A percentile compares a stretch with the other conserved stretches of the same genome.
Evolutionary conservation across 805 yeast genomes (phyloP).

Genomic region (Kockiozyma suomiensis): DNA sequence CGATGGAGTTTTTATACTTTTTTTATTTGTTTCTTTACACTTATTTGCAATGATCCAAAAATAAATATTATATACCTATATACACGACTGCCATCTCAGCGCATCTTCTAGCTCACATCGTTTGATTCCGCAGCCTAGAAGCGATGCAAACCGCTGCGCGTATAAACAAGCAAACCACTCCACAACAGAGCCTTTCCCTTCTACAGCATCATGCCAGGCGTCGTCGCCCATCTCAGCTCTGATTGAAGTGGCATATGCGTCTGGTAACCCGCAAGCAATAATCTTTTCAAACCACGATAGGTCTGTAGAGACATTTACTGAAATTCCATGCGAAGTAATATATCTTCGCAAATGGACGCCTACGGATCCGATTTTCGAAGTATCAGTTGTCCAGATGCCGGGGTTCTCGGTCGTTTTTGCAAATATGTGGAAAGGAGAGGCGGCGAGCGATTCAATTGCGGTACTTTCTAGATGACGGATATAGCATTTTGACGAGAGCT

Average conservation of each 20-base stretch:
- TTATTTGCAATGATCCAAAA: neutral
- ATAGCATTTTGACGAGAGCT: constrained; percentile 63
- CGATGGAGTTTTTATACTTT: constrained; percentile 1
- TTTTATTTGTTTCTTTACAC: neutral
- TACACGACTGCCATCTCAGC: no score
- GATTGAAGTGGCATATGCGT: constrained; percentile 60
- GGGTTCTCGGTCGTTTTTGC: constrained; percentile 63
- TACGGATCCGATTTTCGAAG: constrained; percentile 74
- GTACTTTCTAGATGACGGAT: constrained; percentile 62
- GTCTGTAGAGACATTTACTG: constrained; percentile 77
- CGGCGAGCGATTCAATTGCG: constrained; percentile 19
- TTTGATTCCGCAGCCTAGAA: neutral
- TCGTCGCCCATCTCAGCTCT: constrained; percentile 29
- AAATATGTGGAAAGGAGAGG: constrained; percentile 42
- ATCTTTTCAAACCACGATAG: constrained; percentile 68
- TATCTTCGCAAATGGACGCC: constrained; percentile 86
- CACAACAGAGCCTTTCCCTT: neutral
- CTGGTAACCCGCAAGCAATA: constrained; percentile 84
- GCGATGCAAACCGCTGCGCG: neutral
- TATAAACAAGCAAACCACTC: constrained; percentile 10
- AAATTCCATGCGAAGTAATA: constrained; percentile 87
- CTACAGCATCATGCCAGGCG: neutral
- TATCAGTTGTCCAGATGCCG: constrained; percentile 77
- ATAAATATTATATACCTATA: neutral
- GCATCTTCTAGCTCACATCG: neutral